phyloP scores from a whole-genome alignment of 768 basidiomycete genomes.

The Boletus speciosus region DNA sequence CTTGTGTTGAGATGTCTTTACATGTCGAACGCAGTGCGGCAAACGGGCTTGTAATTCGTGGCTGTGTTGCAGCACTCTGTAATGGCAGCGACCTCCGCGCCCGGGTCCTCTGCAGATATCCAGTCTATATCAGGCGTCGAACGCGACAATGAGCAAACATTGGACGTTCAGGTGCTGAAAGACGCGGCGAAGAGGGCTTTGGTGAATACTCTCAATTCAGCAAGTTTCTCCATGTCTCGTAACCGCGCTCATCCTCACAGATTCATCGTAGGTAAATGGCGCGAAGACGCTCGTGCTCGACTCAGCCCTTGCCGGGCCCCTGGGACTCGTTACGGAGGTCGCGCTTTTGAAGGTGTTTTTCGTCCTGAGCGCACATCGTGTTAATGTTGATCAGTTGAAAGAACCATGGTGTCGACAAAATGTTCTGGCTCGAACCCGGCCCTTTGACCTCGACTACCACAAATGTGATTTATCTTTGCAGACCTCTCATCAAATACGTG shows the following conservation, averaged over 20 bases:
- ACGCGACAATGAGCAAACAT: slow-evolving; percentile 35
- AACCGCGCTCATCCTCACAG: slow-evolving; percentile 3
- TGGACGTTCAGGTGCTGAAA: slow-evolving; percentile 66
- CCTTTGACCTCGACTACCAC: slow-evolving; percentile 77
- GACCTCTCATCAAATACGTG: slow-evolving; percentile 80
- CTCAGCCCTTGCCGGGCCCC: slow-evolving; percentile 79
- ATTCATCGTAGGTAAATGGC: slow-evolving; percentile 68
- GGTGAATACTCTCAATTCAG: slow-evolving; percentile 83
- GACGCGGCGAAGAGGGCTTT: slow-evolving; percentile 79
- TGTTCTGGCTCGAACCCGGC: slow-evolving; percentile 98
- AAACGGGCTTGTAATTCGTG: slow-evolving; percentile 21
- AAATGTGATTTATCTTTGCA: slow-evolving; percentile 90
- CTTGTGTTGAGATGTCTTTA: not conserved
- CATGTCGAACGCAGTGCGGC: slow-evolving; percentile 3
- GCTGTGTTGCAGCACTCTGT: slow-evolving; percentile 24
- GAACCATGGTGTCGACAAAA: slow-evolving; percentile 99
- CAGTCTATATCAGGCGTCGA: slow-evolving; percentile 32
- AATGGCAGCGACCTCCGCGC: slow-evolving; percentile 28
- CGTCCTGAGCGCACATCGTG: not conserved
- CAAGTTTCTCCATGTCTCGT: slow-evolving; percentile 26
- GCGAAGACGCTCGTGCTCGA: slow-evolving; percentile 97
- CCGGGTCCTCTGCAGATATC: slow-evolving; percentile 33
- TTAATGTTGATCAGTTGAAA: slow-evolving; percentile 32
- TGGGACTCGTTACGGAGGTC: slow-evolving; percentile 94
- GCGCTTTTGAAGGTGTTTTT: slow-evolving; percentile 77